These are phyloP conservation scores for Trichosporon sp. DNA, from an alignment of 1,284 basidiomycete species.

Conservation along the genomic window DNA sequence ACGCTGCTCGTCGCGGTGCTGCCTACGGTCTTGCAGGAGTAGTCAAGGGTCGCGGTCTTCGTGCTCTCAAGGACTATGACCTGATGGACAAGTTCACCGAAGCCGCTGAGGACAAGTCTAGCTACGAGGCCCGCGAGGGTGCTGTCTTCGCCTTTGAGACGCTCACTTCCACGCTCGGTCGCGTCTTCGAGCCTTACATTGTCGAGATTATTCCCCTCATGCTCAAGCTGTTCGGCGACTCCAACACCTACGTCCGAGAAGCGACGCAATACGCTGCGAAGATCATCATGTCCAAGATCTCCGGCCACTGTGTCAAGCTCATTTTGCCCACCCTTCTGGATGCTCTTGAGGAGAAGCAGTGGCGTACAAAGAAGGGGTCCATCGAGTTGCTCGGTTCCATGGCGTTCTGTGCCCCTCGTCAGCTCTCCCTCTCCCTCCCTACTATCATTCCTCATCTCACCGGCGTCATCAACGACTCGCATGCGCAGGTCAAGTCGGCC, in stretches of 20 bases:
- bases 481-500: conserved; percentile 87
- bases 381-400: conserved; percentile 96
- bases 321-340: conserved; percentile 85
- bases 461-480: conserved; percentile 92
- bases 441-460: conserved; percentile 94
- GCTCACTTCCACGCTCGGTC: conserved; percentile 74
- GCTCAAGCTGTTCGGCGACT: conserved; percentile 84
- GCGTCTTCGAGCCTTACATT: conserved; percentile 89
- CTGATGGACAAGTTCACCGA: conserved; percentile 68
- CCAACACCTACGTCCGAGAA: conserved; percentile 82
- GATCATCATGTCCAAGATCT: conserved; percentile 92
- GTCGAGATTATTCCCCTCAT: conserved; percentile 78
- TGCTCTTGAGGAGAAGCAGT: conserved; percentile 96
- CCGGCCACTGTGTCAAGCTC: conserved; percentile 86
- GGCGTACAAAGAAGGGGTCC: conserved; percentile 95
- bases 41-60: conserved; percentile 81
- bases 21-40: conserved; percentile 94
- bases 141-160: conserved; percentile 95
- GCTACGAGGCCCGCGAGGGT: conserved; percentile 81
- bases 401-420: conserved; percentile 96
- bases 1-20: conserved; percentile 85
- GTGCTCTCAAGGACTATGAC: conserved; percentile 75
- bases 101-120: conserved; percentile 85
- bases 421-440: conserved; percentile 90
- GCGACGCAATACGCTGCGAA: conserved; percentile 88